Evolutionary conservation across 352 stramenopile genomes (phyloP), one percentile per base, ranked within the genome.

Genomic region (Blastocystis sp.): DNA sequence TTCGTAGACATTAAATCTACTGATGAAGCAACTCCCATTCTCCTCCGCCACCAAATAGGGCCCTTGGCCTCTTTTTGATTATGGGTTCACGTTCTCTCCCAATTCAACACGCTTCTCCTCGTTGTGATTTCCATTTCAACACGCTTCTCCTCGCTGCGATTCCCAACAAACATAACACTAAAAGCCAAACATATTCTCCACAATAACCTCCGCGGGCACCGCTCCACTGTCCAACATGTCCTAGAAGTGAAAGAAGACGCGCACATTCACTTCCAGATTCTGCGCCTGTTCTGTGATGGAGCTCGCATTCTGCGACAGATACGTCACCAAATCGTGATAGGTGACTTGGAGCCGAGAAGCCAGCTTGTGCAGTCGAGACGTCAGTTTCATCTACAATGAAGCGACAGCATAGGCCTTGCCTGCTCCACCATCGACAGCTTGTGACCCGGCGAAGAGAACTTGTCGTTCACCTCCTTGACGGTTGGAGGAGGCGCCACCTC

Each of bases 1-100:
- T 74, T 70, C 74, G 74, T 85, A 85, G 74, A 85, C 74, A 85
- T 85, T 67, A 62, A 69, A 85, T 85, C 74, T 85, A 85, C 74
- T 85, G 74, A 85, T 69, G 74, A 85, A 85, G 74, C 39, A 10
- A 26, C 24, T 24, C 2, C 41, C 0, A 33, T 35, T 24, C 62
- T 4, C 33, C 37, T 24, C 31, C 35, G 31, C 29, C 13, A 2
- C 35, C 21, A 2, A 60, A 37, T 2, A 62, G 9, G 4, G 6
- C n/a, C 35, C 60, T 33, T 4, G 21, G 3, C 33, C 26, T 19
- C 33, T 62, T 80, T 80, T 80, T 62, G 19, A 80, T 80, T 80
- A 80, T 80, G 69, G 69, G 69, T 80, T 51, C 50, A 37, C 65
- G 13, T 80, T 35, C 37, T 21, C 33, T 66, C 45, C 50, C 33